Evolutionary conservation across 1,139 yeast species (phyloP).

Genomic region (Saccharomyces hybrid): DNA sequence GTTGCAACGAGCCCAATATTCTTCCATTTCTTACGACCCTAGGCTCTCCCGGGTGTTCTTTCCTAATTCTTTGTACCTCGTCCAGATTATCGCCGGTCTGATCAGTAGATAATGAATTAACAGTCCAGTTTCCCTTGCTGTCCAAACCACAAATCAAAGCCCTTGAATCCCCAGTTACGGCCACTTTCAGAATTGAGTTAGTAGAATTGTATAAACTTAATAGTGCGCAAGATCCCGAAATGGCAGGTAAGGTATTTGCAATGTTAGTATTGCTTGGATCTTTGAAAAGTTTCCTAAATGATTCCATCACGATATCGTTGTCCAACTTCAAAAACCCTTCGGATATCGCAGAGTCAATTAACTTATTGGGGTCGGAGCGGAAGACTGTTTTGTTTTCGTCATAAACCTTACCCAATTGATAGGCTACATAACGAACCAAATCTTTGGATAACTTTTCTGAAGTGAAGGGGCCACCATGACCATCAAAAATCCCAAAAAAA

Average conservation of each 20-base stretch:
- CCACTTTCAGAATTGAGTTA: constrained; percentile 68
- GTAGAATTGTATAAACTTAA: constrained; percentile 79
- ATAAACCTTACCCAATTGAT: constrained; percentile 60
- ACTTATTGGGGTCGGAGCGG: constrained; percentile 11
- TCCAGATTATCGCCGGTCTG: constrained; percentile 91
- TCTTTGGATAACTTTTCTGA: constrained; percentile 75
- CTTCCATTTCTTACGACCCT: constrained; percentile 81
- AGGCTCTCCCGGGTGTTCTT: constrained; percentile 90
- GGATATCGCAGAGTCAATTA: constrained; percentile 62
- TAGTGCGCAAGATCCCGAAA: constrained; percentile 91
- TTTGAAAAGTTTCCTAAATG: constrained; percentile 60
- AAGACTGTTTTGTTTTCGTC: constrained; percentile 8
- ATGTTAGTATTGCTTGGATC: constrained; percentile 49
- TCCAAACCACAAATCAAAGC: constrained; percentile 76
- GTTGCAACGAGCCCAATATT: constrained; percentile 90
- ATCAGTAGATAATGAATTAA: constrained; percentile 76
- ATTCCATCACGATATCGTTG: constrained; percentile 74
- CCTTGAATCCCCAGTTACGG: constrained; percentile 94
- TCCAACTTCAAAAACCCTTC: constrained; percentile 78
- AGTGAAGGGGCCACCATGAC: constrained; percentile 96
- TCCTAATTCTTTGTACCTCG: constrained; percentile 74
- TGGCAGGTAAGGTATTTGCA: constrained; percentile 75
- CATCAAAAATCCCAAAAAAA: constrained; percentile 94
- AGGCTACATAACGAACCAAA: constrained; percentile 64
- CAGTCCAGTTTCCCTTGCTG: constrained; percentile 71